Conservation (phyloP, 2,329 filamentous ascomycete species). For the Magnaporthales sp. region DNA sequence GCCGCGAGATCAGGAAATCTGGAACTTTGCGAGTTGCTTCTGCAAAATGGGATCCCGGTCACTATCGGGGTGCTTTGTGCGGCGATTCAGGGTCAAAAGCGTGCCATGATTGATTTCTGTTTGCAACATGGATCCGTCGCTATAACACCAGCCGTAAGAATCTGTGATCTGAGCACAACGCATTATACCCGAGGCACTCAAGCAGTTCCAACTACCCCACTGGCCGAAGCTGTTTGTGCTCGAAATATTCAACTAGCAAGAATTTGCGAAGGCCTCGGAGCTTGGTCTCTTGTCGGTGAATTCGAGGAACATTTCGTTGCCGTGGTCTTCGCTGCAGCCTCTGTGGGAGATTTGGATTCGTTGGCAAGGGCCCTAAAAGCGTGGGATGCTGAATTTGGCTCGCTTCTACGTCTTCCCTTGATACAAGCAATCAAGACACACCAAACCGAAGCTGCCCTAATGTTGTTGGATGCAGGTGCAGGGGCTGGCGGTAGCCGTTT, state of each 20-base stretch:
- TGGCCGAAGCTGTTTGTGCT: neutral
- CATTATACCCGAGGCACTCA: neutral
- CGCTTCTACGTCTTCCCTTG: too few species aligned
- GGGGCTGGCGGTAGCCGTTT: too few species aligned
- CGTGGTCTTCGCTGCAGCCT: neutral
- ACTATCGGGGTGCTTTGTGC: neutral
- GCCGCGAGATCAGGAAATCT: neutral
- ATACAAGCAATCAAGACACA: too few species aligned
- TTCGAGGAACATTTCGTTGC: neutral
- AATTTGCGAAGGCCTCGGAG: neutral
- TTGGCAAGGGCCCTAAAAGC: neutral
- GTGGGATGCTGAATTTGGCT: too few species aligned
- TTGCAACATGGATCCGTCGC: neutral
- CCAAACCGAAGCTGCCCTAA: too few species aligned
- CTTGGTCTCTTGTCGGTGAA: neutral
- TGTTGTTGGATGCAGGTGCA: too few species aligned
- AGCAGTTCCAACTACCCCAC: neutral
- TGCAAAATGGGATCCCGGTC: neutral
- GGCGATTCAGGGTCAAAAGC: neutral
- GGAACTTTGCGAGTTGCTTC: neutral
- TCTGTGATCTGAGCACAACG: neutral
- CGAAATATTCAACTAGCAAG: neutral
- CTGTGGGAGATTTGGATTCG: neutral
- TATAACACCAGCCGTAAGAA: neutral
- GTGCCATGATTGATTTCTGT: neutral